These are phyloP conservation scores for Fagus crenata DNA, from an alignment of 306 rosid species.

Conservation along the genomic window DNA sequence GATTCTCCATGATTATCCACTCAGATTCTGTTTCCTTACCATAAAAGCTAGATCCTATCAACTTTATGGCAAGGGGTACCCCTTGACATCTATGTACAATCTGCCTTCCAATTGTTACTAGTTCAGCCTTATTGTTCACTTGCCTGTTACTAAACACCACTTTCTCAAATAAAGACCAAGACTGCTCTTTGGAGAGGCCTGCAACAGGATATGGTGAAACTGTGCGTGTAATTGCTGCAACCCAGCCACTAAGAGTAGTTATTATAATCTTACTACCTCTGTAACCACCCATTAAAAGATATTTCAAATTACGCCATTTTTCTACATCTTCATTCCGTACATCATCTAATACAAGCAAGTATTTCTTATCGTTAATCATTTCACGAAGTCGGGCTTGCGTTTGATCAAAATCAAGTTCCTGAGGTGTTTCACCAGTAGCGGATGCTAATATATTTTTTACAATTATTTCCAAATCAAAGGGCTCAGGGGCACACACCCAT, in stretches of 20 bases:
- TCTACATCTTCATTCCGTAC: slow-evolving; percentile 36
- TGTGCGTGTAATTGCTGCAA: slow-evolving; percentile 15
- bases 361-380: slow-evolving; percentile 25
- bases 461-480: background rate
- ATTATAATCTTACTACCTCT: slow-evolving; percentile 34
- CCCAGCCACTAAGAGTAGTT: slow-evolving; percentile 31
- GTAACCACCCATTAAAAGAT: slow-evolving; percentile 30
- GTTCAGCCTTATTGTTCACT: slow-evolving; percentile 5
- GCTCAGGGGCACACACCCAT: no score
- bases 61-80: slow-evolving; percentile 31
- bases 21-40: slow-evolving; percentile 25
- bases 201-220: slow-evolving; percentile 2
- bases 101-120: slow-evolving; percentile 24
- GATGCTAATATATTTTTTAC: slow-evolving; percentile 30
- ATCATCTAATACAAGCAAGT: slow-evolving; percentile 44
- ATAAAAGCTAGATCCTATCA: slow-evolving; percentile 30
- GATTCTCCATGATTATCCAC: slow-evolving; percentile 42
- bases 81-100: slow-evolving; percentile 29
- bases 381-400: slow-evolving; percentile 5
- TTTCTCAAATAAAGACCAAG: slow-evolving; percentile 28
- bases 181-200: slow-evolving; percentile 17
- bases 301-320: slow-evolving; percentile 19
- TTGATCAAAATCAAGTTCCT: slow-evolving; percentile 18
- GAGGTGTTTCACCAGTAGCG: background rate
- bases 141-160: slow-evolving; percentile 19